phyloP scores from a whole-genome alignment of 768 basidiomycete species.

The Tylopilus sp. region DNA sequence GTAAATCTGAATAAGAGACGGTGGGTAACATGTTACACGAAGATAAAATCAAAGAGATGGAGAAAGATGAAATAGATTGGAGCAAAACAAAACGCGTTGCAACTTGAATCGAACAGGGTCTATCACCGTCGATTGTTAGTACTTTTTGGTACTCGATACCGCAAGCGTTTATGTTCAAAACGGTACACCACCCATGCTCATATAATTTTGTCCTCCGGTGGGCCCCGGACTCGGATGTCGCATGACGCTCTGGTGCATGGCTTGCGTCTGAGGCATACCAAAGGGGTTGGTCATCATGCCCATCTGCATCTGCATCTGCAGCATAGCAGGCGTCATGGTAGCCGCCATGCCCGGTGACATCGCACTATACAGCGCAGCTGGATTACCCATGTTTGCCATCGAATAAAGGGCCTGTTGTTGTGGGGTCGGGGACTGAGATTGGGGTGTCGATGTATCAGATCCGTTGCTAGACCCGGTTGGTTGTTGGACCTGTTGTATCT shows the following conservation, averaged over 20 bases:
- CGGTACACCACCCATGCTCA: slow-evolving; percentile 38
- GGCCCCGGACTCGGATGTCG: slow-evolving; percentile 73
- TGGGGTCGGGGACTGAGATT: slow-evolving; percentile 39
- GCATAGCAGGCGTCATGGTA: slow-evolving; percentile 31
- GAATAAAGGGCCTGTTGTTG: slow-evolving; percentile 48
- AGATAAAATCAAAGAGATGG: slow-evolving; percentile 15
- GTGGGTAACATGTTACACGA: slow-evolving; percentile 30
- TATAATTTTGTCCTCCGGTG: slow-evolving; percentile 42
- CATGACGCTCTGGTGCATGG: slow-evolving; percentile 87
- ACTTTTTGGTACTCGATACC: slow-evolving; percentile 7
- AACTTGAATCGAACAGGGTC: slow-evolving; percentile 24
- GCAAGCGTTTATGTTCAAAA: slow-evolving; percentile 23
- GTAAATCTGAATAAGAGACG: slow-evolving; percentile 25
- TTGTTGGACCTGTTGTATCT: slow-evolving; percentile 42
- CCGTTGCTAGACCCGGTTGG: slow-evolving; percentile 25
- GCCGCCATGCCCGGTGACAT: slow-evolving; percentile 32
- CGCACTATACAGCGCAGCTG: slow-evolving; percentile 39
- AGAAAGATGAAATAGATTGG: slow-evolving; percentile 16
- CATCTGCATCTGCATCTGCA: slow-evolving; percentile 50
- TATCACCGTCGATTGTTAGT: slow-evolving; percentile 20
- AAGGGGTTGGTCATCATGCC: slow-evolving; percentile 48
- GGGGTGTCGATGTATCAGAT: slow-evolving; percentile 30
- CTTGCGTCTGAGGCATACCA: slow-evolving; percentile 55
- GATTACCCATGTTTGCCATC: slow-evolving; percentile 40
- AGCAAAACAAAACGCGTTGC: slow-evolving; percentile 5